A percentile compares a stretch with the other conserved stretches of the same genome.
phyloP scores from a whole-genome alignment of 169 alveolate genomes.

The Sarcocystis neurona region DNA sequence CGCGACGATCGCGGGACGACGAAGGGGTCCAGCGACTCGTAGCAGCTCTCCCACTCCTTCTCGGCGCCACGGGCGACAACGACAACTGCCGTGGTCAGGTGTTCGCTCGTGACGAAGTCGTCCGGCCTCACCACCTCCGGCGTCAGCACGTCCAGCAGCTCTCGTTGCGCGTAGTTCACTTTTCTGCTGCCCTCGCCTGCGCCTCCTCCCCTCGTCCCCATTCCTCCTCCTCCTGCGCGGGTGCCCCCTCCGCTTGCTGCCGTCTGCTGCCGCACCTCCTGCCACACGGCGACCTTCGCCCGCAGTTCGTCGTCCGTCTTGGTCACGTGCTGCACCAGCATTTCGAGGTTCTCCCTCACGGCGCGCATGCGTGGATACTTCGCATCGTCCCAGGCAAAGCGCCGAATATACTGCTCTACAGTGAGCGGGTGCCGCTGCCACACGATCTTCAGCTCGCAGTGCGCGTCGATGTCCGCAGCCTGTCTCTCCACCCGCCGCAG shows the following conservation, averaged over 20 bases:
- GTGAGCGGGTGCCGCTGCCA: slow-evolving; percentile 64
- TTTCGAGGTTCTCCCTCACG: slow-evolving; percentile 72
- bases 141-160: slow-evolving; percentile 76
- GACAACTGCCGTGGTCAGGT: slow-evolving; percentile 76
- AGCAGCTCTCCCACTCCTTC: slow-evolving; percentile 62
- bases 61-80: slow-evolving; percentile 75
- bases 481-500: slow-evolving; percentile 75
- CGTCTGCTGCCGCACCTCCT: slow-evolving; percentile 70
- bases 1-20: slow-evolving; percentile 82
- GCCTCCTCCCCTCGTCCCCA: not conserved
- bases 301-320: slow-evolving; percentile 78
- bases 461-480: slow-evolving; percentile 68
- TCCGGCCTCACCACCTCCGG: slow-evolving; percentile 71
- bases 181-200: not conserved
- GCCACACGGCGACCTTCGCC: slow-evolving; percentile 71
- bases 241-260: slow-evolving; percentile 5
- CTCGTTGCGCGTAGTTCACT: slow-evolving; percentile 65
- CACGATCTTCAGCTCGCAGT: slow-evolving; percentile 58
- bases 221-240: not conserved
- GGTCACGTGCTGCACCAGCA: slow-evolving; percentile 72
- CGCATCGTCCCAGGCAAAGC: slow-evolving; percentile 84
- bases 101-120: slow-evolving; percentile 74
- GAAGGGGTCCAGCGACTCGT: slow-evolving; percentile 72
- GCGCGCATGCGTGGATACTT: slow-evolving; percentile 80
- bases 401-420: slow-evolving; percentile 73